phyloP scores from a whole-genome alignment of 192 early-diverging fungal genomes.

The Backusella circina region DNA sequence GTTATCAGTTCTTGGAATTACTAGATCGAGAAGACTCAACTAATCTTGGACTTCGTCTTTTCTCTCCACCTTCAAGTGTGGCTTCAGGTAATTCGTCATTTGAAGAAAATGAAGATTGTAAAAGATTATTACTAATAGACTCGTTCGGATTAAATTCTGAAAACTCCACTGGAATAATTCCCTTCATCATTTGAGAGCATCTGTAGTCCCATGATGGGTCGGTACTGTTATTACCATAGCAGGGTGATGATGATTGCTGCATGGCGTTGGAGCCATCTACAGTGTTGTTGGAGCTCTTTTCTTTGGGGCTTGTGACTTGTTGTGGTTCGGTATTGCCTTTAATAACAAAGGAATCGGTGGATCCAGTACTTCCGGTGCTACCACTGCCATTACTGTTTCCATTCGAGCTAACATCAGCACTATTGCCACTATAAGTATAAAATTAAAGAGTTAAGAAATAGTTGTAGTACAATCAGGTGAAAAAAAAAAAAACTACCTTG shows the following conservation, averaged over 20 bases:
- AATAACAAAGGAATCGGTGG: not conserved
- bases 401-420: slow-evolving; percentile 28
- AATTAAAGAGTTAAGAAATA: not conserved
- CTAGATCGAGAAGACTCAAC: not conserved
- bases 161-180: slow-evolving; percentile 7
- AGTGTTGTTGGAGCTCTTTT: not conserved
- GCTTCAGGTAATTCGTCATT: not conserved
- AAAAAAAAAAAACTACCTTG: not conserved
- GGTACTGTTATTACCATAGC: not conserved
- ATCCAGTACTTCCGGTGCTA: slow-evolving; percentile 15
- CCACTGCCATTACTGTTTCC: slow-evolving; percentile 27
- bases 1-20: not conserved
- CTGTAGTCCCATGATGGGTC: not conserved
- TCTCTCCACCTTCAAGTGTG: not conserved
- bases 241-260: not conserved
- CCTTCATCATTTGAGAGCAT: not conserved
- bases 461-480: not conserved
- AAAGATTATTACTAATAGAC: not conserved
- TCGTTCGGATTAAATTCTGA: not conserved
- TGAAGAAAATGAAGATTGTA: not conserved
- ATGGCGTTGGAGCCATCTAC: not conserved
- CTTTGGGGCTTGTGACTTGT: not conserved
- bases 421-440: slow-evolving; percentile 13
- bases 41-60: not conserved
- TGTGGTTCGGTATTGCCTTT: not conserved